Conservation (phyloP, 179 eudicot genomes). For the Gypsophila paniculata region DNA sequence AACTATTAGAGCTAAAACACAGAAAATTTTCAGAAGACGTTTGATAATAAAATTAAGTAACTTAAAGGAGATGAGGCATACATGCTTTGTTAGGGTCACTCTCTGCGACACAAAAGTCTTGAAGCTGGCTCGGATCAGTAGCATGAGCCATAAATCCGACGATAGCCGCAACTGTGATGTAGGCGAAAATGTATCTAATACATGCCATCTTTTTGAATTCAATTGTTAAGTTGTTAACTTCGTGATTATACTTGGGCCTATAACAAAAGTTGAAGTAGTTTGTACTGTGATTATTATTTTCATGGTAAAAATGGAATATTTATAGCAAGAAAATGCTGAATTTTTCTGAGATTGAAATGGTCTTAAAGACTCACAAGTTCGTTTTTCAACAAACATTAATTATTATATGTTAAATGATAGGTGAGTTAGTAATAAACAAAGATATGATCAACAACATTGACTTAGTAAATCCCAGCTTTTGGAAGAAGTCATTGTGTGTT, state of each 20-base stretch:
- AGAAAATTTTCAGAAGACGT: background rate
- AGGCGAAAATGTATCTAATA: background rate
- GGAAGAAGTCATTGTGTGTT: too few species aligned
- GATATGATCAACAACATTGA: too few species aligned
- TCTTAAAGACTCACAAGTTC: background rate
- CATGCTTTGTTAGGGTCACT: conserved; percentile 18
- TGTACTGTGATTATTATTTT: background rate
- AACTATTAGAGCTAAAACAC: too few species aligned
- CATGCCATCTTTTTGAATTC: background rate
- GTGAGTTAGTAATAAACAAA: too few species aligned
- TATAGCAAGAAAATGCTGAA: background rate
- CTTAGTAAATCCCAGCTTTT: too few species aligned
- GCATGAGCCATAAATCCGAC: background rate
- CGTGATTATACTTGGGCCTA: background rate
- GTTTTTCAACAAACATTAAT: too few species aligned
- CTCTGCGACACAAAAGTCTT: conserved; percentile 24
- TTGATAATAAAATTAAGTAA: too few species aligned
- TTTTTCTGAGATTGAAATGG: background rate
- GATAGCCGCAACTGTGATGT: background rate
- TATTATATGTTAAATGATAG: too few species aligned
- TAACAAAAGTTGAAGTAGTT: background rate
- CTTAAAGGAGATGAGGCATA: background rate
- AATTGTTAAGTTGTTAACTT: too few species aligned
- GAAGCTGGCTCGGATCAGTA: conserved; percentile 22
- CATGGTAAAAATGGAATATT: background rate